phyloP scores from a whole-genome alignment of 108 stramenopile genomes.

The Cyclotella kingstonii region DNA sequence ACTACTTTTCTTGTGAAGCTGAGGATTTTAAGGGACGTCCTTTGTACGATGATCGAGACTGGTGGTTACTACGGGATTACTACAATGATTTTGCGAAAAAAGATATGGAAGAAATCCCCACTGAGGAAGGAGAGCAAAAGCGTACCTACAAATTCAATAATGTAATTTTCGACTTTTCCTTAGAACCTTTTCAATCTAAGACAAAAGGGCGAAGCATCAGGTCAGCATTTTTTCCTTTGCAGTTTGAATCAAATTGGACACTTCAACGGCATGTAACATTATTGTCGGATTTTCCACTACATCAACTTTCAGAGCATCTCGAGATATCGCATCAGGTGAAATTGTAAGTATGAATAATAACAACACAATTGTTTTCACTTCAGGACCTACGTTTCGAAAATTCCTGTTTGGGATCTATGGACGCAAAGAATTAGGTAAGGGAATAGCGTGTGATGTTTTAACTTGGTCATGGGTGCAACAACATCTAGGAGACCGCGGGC shows the following conservation, averaged over 20 bases:
- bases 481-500: neutral
- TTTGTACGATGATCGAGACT: neutral
- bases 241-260: neutral
- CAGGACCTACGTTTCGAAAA: conserved; percentile 4
- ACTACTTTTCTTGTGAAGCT: neutral
- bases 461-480: conserved; percentile 12
- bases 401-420: conserved; percentile 10
- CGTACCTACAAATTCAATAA: neutral
- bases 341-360: conserved; percentile 2
- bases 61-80: neutral
- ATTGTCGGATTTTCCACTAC: neutral
- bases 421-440: neutral
- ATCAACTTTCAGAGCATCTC: conserved; percentile 4
- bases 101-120: neutral
- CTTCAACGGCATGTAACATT: neutral
- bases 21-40: neutral
- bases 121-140: neutral
- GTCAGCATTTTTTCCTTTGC: neutral
- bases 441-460: conserved; percentile 7
- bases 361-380: conserved; percentile 7
- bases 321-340: conserved; percentile 3
- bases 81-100: neutral
- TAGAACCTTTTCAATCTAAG: neutral
- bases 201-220: neutral
- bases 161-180: neutral